Percentiles rank a stretch among this genome's conserved stretches.
These are phyloP conservation scores for Diplodia intermedia DNA, from an alignment of 2,329 filamentous ascomycete genomes.

Conservation along the genomic window DNA sequence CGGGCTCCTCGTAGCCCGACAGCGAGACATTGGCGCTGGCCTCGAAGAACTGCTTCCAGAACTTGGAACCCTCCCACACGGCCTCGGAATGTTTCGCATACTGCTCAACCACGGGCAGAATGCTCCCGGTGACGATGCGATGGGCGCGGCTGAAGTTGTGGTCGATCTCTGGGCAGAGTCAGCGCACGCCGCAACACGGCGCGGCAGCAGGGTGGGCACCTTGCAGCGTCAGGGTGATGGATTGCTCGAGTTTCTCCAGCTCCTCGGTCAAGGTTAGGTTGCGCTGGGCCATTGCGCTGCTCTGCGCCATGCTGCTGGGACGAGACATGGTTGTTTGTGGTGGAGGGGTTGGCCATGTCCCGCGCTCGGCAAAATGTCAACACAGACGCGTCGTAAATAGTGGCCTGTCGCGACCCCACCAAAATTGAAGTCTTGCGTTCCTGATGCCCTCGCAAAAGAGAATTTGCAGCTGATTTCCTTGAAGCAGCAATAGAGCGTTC, in stretches of 20 bases:
- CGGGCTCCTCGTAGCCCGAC: slow-evolving; percentile 88
- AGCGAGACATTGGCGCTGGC: slow-evolving; percentile 96
- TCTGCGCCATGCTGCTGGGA: slow-evolving; percentile 26
- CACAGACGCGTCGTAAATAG: slow-evolving; percentile 19
- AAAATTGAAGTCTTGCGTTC: too few species aligned
- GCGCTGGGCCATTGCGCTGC: slow-evolving; percentile 50
- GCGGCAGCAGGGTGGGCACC: slow-evolving; percentile 59
- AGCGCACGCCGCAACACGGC: slow-evolving; percentile 38
- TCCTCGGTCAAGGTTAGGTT: slow-evolving; percentile 88
- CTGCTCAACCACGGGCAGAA: slow-evolving; percentile 90
- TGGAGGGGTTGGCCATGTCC: background rate
- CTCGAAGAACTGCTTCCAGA: slow-evolving; percentile 99
- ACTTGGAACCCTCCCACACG: slow-evolving; percentile 98
- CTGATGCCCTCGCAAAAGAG: too few species aligned
- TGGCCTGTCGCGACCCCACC: background rate
- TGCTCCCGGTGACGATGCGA: slow-evolving; percentile 91
- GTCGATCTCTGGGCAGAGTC: slow-evolving; percentile 78
- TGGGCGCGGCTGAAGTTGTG: slow-evolving; percentile 98
- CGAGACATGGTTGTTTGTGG: slow-evolving; percentile 22
- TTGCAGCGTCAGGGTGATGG: slow-evolving; percentile 94
- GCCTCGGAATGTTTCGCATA: slow-evolving; percentile 92
- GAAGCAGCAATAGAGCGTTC: too few species aligned
- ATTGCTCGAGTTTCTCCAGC: slow-evolving; percentile 93
- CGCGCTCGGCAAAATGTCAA: slow-evolving; percentile 30
- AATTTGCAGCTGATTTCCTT: too few species aligned